Percentiles rank a stretch among this genome's conserved stretches.
Evolutionary conservation across 192 early-diverging fungal species (phyloP).

Genomic region (Bifiguratus adelaidae): DNA sequence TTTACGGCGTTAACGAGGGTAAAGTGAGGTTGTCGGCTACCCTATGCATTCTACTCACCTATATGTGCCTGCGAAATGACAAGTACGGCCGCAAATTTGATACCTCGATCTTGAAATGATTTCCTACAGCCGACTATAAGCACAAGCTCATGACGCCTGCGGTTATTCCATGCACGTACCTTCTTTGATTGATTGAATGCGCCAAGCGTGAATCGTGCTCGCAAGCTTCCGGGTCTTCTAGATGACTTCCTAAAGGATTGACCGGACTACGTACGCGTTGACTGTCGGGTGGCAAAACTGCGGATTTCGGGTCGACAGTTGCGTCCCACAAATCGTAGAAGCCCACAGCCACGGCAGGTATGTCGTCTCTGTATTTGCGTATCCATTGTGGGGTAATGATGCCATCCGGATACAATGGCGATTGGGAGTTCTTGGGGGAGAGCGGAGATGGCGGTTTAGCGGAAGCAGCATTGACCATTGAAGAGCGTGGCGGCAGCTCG

Average conservation of each 20-base stretch:
- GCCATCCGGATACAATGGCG: slow-evolving; percentile 76
- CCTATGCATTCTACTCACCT: slow-evolving; percentile 24
- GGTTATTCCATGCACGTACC: slow-evolving; percentile 32
- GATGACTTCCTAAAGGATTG: slow-evolving; percentile 17
- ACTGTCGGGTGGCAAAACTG: background rate
- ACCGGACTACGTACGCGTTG: too few species aligned
- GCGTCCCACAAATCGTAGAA: slow-evolving; percentile 60
- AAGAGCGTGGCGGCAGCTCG: slow-evolving; percentile 14
- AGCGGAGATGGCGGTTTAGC: slow-evolving; percentile 38
- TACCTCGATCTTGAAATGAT: slow-evolving; percentile 44
- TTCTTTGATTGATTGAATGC: slow-evolving; percentile 55
- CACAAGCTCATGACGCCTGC: too few species aligned
- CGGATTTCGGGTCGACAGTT: slow-evolving; percentile 8
- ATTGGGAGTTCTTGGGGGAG: slow-evolving; percentile 55
- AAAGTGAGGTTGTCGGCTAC: too few species aligned
- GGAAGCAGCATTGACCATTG: slow-evolving; percentile 17
- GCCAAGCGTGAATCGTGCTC: slow-evolving; percentile 50
- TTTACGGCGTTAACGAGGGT: too few species aligned
- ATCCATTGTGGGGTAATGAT: slow-evolving; percentile 68
- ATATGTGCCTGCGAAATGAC: slow-evolving; percentile 40
- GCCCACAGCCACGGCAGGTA: slow-evolving; percentile 56
- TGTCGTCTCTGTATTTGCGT: slow-evolving; percentile 42
- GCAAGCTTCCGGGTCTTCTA: slow-evolving; percentile 39
- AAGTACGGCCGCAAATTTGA: slow-evolving; percentile 66
- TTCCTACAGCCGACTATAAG: too few species aligned